phyloP scores from a whole-genome alignment of 306 rosid species.

The Vigna unguiculata region DNA sequence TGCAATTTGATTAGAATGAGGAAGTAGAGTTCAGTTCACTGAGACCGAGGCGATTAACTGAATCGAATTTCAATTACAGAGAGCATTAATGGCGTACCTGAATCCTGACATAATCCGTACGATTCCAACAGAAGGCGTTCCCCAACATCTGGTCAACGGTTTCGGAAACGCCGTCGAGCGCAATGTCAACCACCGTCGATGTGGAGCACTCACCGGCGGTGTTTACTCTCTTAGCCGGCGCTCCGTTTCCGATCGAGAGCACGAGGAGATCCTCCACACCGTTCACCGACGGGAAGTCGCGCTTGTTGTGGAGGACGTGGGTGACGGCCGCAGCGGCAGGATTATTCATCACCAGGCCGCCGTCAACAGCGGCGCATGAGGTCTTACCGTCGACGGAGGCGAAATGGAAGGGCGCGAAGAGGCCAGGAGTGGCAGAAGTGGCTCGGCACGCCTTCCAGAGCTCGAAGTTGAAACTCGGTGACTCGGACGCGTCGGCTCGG shows the following conservation, averaged over 20 bases:
- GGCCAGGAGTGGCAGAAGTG: conserved; percentile 79
- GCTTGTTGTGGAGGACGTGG: conserved; percentile 92
- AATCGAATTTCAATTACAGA: conserved; percentile 37
- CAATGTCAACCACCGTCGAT: conserved; percentile 81
- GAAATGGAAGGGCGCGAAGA: conserved; percentile 72
- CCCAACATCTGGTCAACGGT: conserved; percentile 94
- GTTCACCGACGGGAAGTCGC: conserved; percentile 83
- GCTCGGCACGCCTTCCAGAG: conserved; percentile 93
- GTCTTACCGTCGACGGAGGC: conserved; percentile 81
- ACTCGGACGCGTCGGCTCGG: conserved; percentile 91
- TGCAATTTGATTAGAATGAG: background rate
- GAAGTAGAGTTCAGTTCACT: background rate
- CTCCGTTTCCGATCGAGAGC: conserved; percentile 81
- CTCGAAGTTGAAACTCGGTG: conserved; percentile 89
- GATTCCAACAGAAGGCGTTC: conserved; percentile 96
- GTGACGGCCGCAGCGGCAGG: conserved; percentile 91
- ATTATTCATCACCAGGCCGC: conserved; percentile 92
- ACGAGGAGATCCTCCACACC: conserved; percentile 86
- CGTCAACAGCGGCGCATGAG: conserved; percentile 84
- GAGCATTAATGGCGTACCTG: conserved; percentile 62
- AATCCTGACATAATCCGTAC: conserved; percentile 86
- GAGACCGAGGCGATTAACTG: conserved; percentile 10
- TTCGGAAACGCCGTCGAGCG: conserved; percentile 89
- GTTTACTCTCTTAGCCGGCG: conserved; percentile 41
- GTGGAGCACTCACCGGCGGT: conserved; percentile 62